phyloP scores from a whole-genome alignment of 371 early-diverging fungal species.

The Zychaea mexicana region DNA sequence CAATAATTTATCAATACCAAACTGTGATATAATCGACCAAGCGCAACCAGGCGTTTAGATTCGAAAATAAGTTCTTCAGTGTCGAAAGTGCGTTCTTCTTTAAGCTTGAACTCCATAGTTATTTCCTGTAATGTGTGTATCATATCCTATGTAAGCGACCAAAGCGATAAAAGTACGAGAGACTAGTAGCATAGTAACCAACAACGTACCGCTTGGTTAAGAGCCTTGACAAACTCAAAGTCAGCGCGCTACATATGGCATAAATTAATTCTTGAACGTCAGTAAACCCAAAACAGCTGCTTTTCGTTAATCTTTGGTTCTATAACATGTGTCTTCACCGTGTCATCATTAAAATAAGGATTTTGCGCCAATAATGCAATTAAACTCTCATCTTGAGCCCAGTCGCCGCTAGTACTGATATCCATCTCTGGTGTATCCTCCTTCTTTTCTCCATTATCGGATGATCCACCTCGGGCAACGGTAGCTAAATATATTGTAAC shows the following conservation, averaged over 20 bases:
- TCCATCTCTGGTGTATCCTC: constrained; percentile 39
- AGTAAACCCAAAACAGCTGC: not conserved
- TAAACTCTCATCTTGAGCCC: constrained; percentile 82
- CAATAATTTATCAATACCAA: constrained; percentile 74
- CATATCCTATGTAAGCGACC: not conserved
- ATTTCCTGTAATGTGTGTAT: constrained; percentile 85
- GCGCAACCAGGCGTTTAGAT: constrained; percentile 66
- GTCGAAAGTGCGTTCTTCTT: constrained; percentile 77
- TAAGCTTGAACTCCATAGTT: constrained; percentile 73
- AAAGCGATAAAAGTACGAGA: not conserved
- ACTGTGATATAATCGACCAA: constrained; percentile 83
- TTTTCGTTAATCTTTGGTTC: not conserved
- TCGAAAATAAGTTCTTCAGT: constrained; percentile 86
- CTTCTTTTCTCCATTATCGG: constrained; percentile 28
- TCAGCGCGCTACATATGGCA: constrained; percentile 26
- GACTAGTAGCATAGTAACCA: not conserved
- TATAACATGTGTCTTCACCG: constrained; percentile 20
- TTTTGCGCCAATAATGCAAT: constrained; percentile 66
- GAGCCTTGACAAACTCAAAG: constrained; percentile 35
- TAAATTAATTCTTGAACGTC: not conserved
- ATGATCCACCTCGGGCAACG: constrained; percentile 55
- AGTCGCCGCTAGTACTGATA: constrained; percentile 68
- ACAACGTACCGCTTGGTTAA: constrained; percentile 45
- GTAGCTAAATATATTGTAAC: constrained; percentile 38
- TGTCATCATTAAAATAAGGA: constrained; percentile 59